A percentile compares a stretch with the other conserved stretches of the same genome.
Conservation (phyloP, 2,329 filamentous ascomycete species). For the Nothopassalora personata region DNA sequence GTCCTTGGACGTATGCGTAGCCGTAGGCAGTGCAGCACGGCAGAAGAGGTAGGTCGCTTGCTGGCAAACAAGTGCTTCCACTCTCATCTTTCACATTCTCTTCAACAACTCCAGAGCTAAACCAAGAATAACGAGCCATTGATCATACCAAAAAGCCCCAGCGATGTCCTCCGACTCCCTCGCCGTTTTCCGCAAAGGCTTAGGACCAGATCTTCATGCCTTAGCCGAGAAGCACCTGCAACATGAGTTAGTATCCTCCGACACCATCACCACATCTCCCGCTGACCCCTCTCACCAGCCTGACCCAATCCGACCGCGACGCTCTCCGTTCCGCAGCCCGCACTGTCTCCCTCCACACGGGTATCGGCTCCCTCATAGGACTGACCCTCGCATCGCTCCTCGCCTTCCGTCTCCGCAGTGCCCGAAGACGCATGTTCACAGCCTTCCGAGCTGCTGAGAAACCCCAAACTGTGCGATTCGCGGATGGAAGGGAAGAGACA, state of each 20-base stretch:
- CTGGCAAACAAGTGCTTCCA: neutral
- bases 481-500: slow-evolving; percentile 54
- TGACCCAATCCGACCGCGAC: slow-evolving; percentile 55
- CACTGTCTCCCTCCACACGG: slow-evolving; percentile 52
- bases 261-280: neutral
- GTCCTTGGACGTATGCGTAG: neutral
- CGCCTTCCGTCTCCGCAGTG: slow-evolving; percentile 52
- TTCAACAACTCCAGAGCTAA: neutral
- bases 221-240: slow-evolving; percentile 56
- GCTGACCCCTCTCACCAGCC: slow-evolving; percentile 25
- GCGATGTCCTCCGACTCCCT: slow-evolving; percentile 43
- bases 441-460: slow-evolving; percentile 57
- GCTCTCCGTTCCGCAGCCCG: slow-evolving; percentile 51
- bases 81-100: neutral
- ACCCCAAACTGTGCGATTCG: slow-evolving; percentile 58
- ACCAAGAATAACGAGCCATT: neutral
- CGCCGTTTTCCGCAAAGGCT: slow-evolving; percentile 43
- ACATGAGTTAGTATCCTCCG: slow-evolving; percentile 41
- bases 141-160: neutral
- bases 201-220: slow-evolving; percentile 47
- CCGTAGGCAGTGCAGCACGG: slow-evolving; percentile 2
- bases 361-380: slow-evolving; percentile 56
- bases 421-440: slow-evolving; percentile 55
- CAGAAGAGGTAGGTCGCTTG: neutral
- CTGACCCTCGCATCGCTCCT: slow-evolving; percentile 55